Evolutionary conservation across 768 basidiomycete genomes (phyloP), one percentile per base, ranked within the genome.

Genomic region (Rhizopogon sp.): DNA sequence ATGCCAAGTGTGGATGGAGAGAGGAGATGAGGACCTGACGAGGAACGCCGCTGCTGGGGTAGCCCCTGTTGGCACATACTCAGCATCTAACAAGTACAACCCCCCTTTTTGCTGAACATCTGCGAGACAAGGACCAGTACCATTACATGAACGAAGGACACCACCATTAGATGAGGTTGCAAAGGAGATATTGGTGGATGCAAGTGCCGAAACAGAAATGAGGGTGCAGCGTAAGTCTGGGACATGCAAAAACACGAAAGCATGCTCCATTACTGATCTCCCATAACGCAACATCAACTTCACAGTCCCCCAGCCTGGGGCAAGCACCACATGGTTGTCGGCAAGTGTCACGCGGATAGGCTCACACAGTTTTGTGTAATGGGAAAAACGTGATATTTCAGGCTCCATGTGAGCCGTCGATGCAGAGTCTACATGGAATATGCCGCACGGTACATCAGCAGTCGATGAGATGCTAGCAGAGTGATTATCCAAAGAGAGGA

Each of bases 401-500:
- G 43, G 43, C 25, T 44, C 43, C 43, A 44, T 44, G 2, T 44
- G 43, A 8, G 43, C 25, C 0, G 8, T 44, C 1, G 7, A 44
- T 0, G 43, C 43, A 44, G 43, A 44, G 8, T 44, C 43, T 44
- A 44, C 25, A 9, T 44, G 43, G 4, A 44, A 28, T 0, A 20
- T 16, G 1, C 25, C 14, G 11, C 0, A 0, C 7, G 25, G 22
- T 1, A 8, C 3, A 16, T 11, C 8, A n/a, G 10, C 14, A 1
- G 8, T 0, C 0, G 43, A 44, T 16, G 25, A 44, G 25, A 44
- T 28, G 3, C 3, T 43, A 22, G 42, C 42, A 2, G 42, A 14
- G 13, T 43, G 42, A 1, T 43, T 22, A 5, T 43, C 25, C 1
- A 43, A 1, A 3, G 42, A 6, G 1, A 43, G 42, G 22, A 43